Conservation (phyloP, 23 red algal species). For the Gracilaria gracilis region DNA sequence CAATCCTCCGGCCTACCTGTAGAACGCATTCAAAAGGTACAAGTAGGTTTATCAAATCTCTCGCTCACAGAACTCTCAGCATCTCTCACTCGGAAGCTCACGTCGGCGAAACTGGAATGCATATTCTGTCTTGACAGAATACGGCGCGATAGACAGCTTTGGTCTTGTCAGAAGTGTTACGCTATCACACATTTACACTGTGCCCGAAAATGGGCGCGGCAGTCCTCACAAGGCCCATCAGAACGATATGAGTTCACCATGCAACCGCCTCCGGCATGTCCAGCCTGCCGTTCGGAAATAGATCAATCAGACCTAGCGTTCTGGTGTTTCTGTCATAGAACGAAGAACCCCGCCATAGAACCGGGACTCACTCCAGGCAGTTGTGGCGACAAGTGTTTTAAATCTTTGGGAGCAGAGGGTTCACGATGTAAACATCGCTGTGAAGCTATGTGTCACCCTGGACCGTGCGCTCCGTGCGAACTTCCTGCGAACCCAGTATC, state of each 20-base stretch:
- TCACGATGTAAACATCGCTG: constrained; percentile 72
- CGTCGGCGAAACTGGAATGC: constrained; percentile 72
- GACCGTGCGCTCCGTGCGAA: constrained; percentile 77
- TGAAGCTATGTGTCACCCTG: constrained; percentile 76
- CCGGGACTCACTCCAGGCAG: constrained; percentile 69
- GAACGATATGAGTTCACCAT: neutral
- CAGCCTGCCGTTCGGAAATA: constrained; percentile 60
- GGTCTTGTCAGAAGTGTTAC: constrained; percentile 77
- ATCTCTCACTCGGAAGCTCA: constrained; percentile 29
- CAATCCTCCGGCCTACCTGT: neutral
- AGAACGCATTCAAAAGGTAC: constrained; percentile 8
- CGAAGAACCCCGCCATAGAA: constrained; percentile 50
- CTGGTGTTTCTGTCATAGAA: constrained; percentile 75
- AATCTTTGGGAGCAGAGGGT: constrained; percentile 12
- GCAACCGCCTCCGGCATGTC: constrained; percentile 36
- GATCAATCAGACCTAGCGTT: constrained; percentile 18
- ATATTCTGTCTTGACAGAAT: constrained; percentile 79
- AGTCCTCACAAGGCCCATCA: neutral
- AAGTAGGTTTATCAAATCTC: constrained; percentile 12
- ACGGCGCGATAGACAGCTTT: constrained; percentile 47
- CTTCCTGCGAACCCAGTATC: constrained; percentile 3
- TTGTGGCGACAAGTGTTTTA: constrained; percentile 75
- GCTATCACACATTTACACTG: constrained; percentile 74
- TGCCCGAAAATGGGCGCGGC: constrained; percentile 66
- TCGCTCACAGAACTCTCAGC: constrained; percentile 58